Conservation (phyloP, 768 basidiomycete genomes). For the Russula dissimulans region DNA sequence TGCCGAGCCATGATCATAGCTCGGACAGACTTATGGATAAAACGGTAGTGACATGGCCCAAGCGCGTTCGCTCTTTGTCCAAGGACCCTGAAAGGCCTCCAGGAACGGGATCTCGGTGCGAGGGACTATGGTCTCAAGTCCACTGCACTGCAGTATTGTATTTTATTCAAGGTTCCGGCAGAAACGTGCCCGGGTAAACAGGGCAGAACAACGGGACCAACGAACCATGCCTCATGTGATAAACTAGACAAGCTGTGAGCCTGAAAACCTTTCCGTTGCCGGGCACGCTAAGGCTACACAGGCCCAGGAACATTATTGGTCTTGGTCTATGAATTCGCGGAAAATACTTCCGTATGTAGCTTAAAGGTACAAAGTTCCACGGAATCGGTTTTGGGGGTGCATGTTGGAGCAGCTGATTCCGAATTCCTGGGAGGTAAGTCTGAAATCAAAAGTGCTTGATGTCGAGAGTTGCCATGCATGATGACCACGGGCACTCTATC, state of each 20-base stretch:
- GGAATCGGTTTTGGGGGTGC: background rate
- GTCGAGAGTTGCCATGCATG: slow-evolving; percentile 29
- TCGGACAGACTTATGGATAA: background rate
- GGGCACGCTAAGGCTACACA: background rate
- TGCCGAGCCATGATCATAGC: background rate
- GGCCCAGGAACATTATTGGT: background rate
- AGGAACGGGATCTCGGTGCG: background rate
- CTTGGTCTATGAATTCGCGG: background rate
- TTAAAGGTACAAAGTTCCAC: too few relatives aligned
- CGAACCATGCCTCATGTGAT: background rate
- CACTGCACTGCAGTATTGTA: background rate
- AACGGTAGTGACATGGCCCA: background rate
- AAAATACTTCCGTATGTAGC: background rate
- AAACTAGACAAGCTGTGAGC: background rate
- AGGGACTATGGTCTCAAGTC: background rate
- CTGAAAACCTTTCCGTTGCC: background rate
- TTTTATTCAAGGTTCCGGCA: background rate
- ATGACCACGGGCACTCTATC: too few relatives aligned
- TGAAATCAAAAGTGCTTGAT: slow-evolving; percentile 26
- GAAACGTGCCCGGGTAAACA: background rate
- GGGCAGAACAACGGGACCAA: background rate
- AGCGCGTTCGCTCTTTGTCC: background rate
- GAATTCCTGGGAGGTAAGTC: background rate
- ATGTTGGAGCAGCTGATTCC: slow-evolving; percentile 39
- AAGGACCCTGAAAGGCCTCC: background rate